These are phyloP conservation scores for Microthlaspi erraticum DNA, from an alignment of 345 rosid genomes.

Conservation along the genomic window DNA sequence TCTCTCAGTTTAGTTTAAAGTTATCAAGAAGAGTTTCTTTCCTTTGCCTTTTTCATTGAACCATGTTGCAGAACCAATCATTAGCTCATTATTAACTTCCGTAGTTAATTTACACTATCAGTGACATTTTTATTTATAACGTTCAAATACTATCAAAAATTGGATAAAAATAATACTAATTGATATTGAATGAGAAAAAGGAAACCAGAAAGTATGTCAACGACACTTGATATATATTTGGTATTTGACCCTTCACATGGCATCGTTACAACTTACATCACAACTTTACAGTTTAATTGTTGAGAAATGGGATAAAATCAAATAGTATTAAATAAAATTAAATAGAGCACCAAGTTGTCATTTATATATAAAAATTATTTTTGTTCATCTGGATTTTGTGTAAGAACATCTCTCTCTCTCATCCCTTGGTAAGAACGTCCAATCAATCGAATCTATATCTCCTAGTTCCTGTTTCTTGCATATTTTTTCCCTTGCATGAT, in stretches of 20 bases:
- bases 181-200: neutral
- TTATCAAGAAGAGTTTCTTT: constrained; percentile 6
- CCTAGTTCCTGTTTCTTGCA: constrained; percentile 2
- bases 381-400: constrained; percentile 28
- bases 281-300: constrained; percentile 17
- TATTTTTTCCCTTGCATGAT: neutral
- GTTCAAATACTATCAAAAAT: neutral
- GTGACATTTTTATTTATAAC: neutral
- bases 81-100: neutral
- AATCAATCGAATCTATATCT: constrained; percentile 36
- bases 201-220: constrained; percentile 14
- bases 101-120: neutral
- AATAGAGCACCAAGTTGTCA: constrained; percentile 12
- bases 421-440: constrained; percentile 35
- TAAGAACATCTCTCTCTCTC: constrained; percentile 26
- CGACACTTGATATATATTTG: constrained; percentile 20
- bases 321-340: neutral
- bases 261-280: constrained; percentile 4
- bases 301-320: neutral
- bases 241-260: constrained; percentile 5
- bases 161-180: too few species aligned
- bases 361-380: constrained; percentile 20
- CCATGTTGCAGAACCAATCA: constrained; percentile 4
- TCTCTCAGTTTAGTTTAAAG: constrained; percentile 38
- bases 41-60: neutral